These are phyloP conservation scores for Rhodamnia argentea DNA, from an alignment of 345 rosid genomes.

Conservation along the genomic window DNA sequence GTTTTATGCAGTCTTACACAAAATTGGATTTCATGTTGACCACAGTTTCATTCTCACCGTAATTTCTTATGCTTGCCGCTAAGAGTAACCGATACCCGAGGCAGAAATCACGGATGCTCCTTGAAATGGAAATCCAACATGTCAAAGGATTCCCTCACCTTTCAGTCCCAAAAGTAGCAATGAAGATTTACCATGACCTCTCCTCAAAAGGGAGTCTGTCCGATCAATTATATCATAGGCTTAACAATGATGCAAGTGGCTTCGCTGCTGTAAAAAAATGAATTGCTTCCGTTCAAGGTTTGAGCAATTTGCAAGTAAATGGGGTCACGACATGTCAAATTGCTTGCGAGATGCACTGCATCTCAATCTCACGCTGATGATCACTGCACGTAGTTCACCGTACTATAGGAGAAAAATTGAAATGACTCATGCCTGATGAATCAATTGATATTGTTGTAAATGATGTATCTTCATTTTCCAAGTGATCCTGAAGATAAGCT, in stretches of 20 bases:
- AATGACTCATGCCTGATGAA: neutral
- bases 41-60: neutral
- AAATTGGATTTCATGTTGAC: neutral
- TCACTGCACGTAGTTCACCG: neutral
- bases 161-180: neutral
- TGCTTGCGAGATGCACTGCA: neutral
- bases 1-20: neutral
- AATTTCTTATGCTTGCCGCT: slow-evolving; percentile 8
- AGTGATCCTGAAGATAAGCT: neutral
- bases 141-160: slow-evolving; percentile 26
- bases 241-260: neutral
- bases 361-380: neutral
- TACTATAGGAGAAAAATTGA: neutral
- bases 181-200: neutral
- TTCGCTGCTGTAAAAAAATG: neutral
- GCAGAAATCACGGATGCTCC: slow-evolving; percentile 30
- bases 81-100: slow-evolving; percentile 33
- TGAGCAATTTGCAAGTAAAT: neutral
- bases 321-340: neutral
- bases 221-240: neutral
- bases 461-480: neutral
- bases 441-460: neutral
- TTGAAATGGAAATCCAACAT: slow-evolving; percentile 34
- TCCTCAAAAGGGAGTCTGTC: neutral
- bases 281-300: neutral